These are phyloP conservation scores for Cornus florida DNA, from an alignment of 148 eudicot species.

Conservation along the genomic window DNA sequence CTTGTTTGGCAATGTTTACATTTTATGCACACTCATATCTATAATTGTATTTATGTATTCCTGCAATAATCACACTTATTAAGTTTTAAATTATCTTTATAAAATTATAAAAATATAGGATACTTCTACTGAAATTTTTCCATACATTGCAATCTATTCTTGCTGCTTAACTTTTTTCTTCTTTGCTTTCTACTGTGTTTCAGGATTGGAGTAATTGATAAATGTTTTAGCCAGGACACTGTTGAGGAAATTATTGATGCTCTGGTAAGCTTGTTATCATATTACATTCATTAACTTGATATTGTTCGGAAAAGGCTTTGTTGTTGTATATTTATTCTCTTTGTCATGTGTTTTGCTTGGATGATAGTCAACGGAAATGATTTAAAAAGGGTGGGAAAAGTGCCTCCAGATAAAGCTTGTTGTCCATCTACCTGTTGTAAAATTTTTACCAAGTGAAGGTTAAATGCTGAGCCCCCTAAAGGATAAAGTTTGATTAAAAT, in stretches of 20 bases:
- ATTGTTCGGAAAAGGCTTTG: too few species aligned
- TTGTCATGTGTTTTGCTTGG: not conserved
- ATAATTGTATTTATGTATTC: not conserved
- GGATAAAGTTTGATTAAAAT: too few species aligned
- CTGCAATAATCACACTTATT: not conserved
- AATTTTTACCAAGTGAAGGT: too few species aligned
- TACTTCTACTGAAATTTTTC: not conserved
- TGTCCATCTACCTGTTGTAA: too few species aligned
- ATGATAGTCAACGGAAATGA: not conserved
- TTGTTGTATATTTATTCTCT: not conserved
- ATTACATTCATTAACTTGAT: too few species aligned
- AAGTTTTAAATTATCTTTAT: not conserved
- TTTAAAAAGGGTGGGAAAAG: not conserved
- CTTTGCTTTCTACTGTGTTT: slow-evolving; percentile 12
- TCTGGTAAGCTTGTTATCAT: slow-evolving; percentile 50
- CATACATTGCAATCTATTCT: not conserved
- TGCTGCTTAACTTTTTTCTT: not conserved
- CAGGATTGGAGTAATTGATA: slow-evolving; percentile 80
- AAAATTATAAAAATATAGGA: too few species aligned
- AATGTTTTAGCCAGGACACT: slow-evolving; percentile 82
- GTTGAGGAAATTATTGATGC: slow-evolving; percentile 84
- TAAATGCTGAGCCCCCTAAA: too few species aligned
- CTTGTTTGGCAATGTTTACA: too few species aligned
- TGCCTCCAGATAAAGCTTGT: too few species aligned
- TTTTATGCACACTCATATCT: too few species aligned